Evolutionary conservation across 78 protist species (phyloP).

Genomic region (Blattamonas nauphoetae): DNA sequence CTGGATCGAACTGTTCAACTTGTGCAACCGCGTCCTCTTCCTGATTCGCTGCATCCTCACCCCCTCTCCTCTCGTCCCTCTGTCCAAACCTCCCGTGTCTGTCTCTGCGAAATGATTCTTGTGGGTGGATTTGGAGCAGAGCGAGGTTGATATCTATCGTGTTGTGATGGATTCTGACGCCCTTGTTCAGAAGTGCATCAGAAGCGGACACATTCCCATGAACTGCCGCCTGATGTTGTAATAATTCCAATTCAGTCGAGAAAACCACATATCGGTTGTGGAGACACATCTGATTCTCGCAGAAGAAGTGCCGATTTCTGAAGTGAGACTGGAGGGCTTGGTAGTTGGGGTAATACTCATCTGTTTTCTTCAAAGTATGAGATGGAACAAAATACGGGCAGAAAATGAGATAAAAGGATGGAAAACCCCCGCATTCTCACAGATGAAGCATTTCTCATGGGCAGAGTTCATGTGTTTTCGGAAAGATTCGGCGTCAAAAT

Average conservation of each 20-base stretch:
- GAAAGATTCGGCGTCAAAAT: neutral
- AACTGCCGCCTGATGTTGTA: neutral
- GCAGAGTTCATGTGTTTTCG: neutral
- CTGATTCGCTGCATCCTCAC: too few species aligned
- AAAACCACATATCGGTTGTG: neutral
- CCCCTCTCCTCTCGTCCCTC: too few species aligned
- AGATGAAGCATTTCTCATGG: neutral
- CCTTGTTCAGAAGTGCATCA: too few species aligned
- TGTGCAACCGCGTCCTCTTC: too few species aligned
- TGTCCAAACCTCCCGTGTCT: too few species aligned
- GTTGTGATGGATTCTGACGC: too few species aligned
- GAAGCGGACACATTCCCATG: too few species aligned
- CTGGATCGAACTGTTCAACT: too few species aligned
- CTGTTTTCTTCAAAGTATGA: neutral
- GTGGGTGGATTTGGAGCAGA: too few species aligned
- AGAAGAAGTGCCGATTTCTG: neutral
- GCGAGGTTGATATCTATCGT: too few species aligned
- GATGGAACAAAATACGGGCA: neutral
- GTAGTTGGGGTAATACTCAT: neutral
- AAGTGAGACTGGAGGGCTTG: neutral
- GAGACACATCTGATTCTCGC: neutral
- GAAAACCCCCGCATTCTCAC: neutral
- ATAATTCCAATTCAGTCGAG: neutral
- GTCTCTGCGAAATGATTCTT: too few species aligned
- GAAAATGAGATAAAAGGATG: neutral